A percentile compares a stretch with the other conserved stretches of the same genome.
These are phyloP conservation scores for Alternaria hordeiaustralica DNA, from an alignment of 2,329 filamentous ascomycete species.

Conservation along the genomic window DNA sequence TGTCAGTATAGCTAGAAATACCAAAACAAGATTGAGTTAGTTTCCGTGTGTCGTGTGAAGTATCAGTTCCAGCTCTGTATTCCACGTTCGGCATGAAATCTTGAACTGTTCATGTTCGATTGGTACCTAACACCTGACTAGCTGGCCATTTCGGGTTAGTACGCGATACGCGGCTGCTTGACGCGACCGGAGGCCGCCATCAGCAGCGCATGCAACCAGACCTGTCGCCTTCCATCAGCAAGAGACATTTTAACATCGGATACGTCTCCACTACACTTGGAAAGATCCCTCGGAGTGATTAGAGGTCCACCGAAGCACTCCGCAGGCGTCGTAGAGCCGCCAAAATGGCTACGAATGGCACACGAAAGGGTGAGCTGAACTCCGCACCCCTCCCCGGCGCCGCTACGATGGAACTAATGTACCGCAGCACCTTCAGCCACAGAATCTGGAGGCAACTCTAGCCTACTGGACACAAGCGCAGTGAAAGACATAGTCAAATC, in stretches of 20 bases:
- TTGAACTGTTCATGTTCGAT: background rate
- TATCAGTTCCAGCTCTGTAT: background rate
- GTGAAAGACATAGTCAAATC: slow-evolving; percentile 46
- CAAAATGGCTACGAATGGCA: slow-evolving; percentile 46
- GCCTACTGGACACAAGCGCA: slow-evolving; percentile 37
- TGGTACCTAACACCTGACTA: background rate
- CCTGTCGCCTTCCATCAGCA: slow-evolving; percentile 28
- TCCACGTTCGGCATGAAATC: background rate
- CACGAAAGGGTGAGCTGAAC: slow-evolving; percentile 45
- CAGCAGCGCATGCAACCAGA: slow-evolving; percentile 11
- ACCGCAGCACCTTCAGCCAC: slow-evolving; percentile 32
- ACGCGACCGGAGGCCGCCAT: slow-evolving; percentile 10
- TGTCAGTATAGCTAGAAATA: background rate
- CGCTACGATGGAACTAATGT: slow-evolving; percentile 24
- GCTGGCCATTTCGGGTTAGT: slow-evolving; percentile 13
- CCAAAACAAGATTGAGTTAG: background rate
- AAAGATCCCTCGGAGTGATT: background rate
- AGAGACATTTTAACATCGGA: slow-evolving; percentile 9
- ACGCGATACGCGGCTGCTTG: slow-evolving; percentile 13
- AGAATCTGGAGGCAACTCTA: slow-evolving; percentile 13
- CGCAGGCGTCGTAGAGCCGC: slow-evolving; percentile 43
- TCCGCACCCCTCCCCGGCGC: slow-evolving; percentile 21
- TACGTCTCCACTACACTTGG: slow-evolving; percentile 3
- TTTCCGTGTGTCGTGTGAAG: background rate
- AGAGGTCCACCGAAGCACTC: slow-evolving; percentile 28